These are phyloP conservation scores for Syzygium jambos DNA, from an alignment of 345 rosid genomes.

Conservation along the genomic window DNA sequence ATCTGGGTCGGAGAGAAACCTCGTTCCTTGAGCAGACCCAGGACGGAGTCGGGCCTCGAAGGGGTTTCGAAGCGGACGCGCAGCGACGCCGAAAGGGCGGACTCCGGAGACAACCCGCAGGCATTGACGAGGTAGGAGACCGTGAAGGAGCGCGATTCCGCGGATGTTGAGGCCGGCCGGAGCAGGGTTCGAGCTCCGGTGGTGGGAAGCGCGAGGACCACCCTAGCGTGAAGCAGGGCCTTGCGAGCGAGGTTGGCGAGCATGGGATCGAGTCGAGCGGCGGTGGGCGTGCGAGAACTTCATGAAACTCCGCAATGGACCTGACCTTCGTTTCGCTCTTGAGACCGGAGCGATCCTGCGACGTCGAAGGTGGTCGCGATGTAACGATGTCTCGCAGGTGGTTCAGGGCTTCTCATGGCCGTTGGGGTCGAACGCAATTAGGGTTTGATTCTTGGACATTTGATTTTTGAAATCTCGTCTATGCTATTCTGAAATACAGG, in stretches of 20 bases:
- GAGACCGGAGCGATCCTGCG: background rate
- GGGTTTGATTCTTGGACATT: too few species aligned
- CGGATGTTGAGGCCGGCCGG: background rate
- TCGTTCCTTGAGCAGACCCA: conserved; percentile 2
- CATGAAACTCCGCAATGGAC: background rate
- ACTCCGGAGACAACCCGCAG: conserved; percentile 22
- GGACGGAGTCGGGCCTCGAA: conserved; percentile 6
- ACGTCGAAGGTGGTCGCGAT: background rate
- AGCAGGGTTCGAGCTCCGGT: background rate
- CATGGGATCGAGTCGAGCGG: background rate
- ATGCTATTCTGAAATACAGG: too few species aligned
- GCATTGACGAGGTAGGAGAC: conserved; percentile 22
- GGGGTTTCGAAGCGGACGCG: conserved; percentile 3
- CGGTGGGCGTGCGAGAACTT: background rate
- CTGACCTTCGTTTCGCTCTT: background rate
- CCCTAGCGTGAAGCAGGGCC: background rate
- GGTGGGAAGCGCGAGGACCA: background rate
- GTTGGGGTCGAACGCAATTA: too few species aligned
- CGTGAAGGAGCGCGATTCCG: conserved; percentile 3
- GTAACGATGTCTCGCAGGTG: background rate
- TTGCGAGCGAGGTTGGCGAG: background rate
- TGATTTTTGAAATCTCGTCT: too few species aligned
- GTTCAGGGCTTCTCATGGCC: too few species aligned
- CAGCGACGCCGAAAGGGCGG: conserved; percentile 10
- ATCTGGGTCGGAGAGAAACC: conserved; percentile 23